These are phyloP conservation scores for Pichia sp. DNA, from an alignment of 1,139 yeast species.

Conservation along the genomic window DNA sequence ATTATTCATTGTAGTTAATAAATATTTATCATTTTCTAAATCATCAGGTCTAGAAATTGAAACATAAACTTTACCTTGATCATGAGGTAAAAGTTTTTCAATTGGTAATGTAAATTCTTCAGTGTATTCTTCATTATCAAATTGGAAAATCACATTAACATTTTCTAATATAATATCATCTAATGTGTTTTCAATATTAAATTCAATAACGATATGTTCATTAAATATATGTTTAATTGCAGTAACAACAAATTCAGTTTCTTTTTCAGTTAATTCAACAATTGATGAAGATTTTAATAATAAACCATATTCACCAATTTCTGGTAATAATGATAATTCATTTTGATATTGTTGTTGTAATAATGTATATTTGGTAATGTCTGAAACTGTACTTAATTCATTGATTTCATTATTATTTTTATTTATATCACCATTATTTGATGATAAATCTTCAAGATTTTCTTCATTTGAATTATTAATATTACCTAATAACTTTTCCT, in stretches of 20 bases:
- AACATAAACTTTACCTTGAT: constrained; percentile 72
- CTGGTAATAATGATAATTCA: constrained; percentile 62
- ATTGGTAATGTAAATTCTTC: constrained; percentile 76
- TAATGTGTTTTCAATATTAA: constrained; percentile 77
- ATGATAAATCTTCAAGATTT: not conserved
- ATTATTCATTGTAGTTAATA: constrained; percentile 45
- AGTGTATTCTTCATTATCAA: constrained; percentile 42
- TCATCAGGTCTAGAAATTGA: constrained; percentile 57
- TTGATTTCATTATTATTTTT: constrained; percentile 5
- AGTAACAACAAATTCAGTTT: constrained; percentile 86
- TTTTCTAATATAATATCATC: constrained; percentile 71
- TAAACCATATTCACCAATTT: constrained; percentile 64
- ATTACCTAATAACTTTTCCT: constrained; percentile 33
- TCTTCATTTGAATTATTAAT: constrained; percentile 6
- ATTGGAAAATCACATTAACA: constrained; percentile 66
- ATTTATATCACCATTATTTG: constrained; percentile 1
- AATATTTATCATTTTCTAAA: constrained; percentile 2
- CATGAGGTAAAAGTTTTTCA: constrained; percentile 64
- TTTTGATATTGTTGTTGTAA: constrained; percentile 60
- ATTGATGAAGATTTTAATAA: constrained; percentile 67
- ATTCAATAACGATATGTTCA: constrained; percentile 77
- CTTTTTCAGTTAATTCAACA: constrained; percentile 78
- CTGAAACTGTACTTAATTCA: constrained; percentile 35
- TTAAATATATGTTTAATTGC: constrained; percentile 79
- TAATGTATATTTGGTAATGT: constrained; percentile 31